Evolutionary conservation across 2,329 filamentous ascomycete species (phyloP).

Genomic region (Verticillium albo-atrum): DNA sequence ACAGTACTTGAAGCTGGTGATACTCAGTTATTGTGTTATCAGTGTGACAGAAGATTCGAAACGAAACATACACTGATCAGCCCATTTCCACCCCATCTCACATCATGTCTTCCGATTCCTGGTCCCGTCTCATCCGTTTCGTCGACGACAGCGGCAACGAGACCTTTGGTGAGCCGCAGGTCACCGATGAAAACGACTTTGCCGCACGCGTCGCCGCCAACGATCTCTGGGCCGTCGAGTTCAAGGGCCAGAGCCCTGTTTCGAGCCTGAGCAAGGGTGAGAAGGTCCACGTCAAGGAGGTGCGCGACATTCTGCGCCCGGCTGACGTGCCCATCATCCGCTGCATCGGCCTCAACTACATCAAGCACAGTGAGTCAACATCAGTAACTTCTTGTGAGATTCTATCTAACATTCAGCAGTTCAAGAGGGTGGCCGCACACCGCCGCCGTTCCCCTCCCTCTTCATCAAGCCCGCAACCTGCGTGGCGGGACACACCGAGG

Average conservation of each 20-base stretch:
- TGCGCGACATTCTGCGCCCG: conserved; percentile 22
- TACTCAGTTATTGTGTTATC: not conserved
- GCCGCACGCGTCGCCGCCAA: conserved; percentile 14
- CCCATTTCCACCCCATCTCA: not conserved
- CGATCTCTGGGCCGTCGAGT: conserved; percentile 23
- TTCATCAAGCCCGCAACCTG: conserved; percentile 46
- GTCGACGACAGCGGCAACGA: conserved; percentile 25
- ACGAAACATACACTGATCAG: not conserved
- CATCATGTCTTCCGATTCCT: conserved; percentile 8
- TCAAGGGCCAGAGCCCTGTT: conserved; percentile 21
- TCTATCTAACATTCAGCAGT: conserved; percentile 26
- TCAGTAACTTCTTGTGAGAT: not conserved
- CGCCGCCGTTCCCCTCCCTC: conserved; percentile 42
- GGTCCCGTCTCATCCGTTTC: conserved; percentile 28
- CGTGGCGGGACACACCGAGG: conserved; percentile 27
- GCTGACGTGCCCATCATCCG: conserved; percentile 28
- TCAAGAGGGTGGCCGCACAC: conserved; percentile 45
- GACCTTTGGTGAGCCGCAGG: conserved; percentile 26
- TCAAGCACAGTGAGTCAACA: conserved; percentile 25
- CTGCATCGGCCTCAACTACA: conserved; percentile 32
- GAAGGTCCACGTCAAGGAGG: conserved; percentile 23
- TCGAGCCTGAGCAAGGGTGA: conserved; percentile 17
- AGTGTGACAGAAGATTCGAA: not conserved
- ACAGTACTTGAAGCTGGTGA: not conserved
- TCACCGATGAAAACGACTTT: conserved; percentile 21